A percentile compares a stretch with the other conserved stretches of the same genome.
Conservation (phyloP, 768 basidiomycete species). For the Serendipita indica region DNA sequence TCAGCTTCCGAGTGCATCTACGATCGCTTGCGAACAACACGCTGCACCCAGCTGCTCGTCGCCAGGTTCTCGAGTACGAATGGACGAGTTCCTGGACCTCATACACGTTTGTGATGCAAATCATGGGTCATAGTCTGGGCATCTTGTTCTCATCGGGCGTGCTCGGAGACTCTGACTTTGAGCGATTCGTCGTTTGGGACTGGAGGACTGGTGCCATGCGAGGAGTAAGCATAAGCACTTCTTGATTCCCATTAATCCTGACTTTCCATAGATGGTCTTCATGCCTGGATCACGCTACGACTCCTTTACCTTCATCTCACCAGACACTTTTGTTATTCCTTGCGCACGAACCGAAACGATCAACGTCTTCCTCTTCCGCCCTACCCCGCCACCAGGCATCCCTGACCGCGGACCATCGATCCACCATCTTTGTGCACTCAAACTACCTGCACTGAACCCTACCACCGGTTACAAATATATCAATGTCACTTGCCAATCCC, state of each 20-base stretch:
- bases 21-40: not conserved
- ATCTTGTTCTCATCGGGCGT: not conserved
- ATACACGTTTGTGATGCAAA: conserved; percentile 4
- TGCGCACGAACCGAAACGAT: conserved; percentile 8
- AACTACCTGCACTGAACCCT: not conserved
- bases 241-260: not conserved
- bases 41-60: not conserved
- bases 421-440: conserved; percentile 8
- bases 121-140: conserved; percentile 2
- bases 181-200: conserved; percentile 7
- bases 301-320: not conserved
- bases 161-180: not conserved
- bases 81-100: not conserved
- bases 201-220: not conserved
- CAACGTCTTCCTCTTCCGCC: conserved; percentile 7
- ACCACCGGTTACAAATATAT: not conserved
- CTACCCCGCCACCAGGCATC: not conserved
- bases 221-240: not conserved
- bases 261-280: conserved; percentile 1
- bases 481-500: conserved; percentile 2
- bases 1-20: not conserved
- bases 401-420: conserved; percentile 5
- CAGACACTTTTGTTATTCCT: conserved; percentile 5
- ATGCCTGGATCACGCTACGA: conserved; percentile 6
- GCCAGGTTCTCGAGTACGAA: conserved; percentile 1